Percentiles rank a stretch among this genome's conserved stretches.
phyloP scores from a whole-genome alignment of 352 stramenopile species.

The Pseudoperonospora humuli region DNA sequence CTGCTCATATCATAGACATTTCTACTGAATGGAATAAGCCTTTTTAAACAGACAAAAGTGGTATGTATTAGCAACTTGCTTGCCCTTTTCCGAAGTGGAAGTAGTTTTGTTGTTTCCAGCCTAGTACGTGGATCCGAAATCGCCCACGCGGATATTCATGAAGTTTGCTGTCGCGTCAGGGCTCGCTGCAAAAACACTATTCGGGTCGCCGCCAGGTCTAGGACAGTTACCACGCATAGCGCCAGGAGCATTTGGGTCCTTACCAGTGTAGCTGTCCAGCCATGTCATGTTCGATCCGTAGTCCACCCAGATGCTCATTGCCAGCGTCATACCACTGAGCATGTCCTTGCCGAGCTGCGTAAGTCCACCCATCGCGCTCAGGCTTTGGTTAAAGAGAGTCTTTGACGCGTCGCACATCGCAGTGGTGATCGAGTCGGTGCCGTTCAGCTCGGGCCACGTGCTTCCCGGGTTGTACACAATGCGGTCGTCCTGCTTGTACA shows the following conservation, averaged over 20 bases:
- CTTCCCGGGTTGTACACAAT: conserved; percentile 13
- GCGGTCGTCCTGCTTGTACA: conserved; percentile 13
- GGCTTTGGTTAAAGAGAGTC: conserved; percentile 30
- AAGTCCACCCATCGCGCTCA: conserved; percentile 29
- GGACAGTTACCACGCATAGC: conserved; percentile 37
- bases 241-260: conserved; percentile 24
- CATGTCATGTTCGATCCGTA: conserved; percentile 43
- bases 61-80: no score
- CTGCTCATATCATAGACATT: no score
- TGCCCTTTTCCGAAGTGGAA: no score
- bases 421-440: conserved; percentile 21
- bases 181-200: conserved; percentile 25
- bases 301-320: conserved; percentile 64
- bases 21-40: no score
- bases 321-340: conserved; percentile 44
- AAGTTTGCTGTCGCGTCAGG: conserved; percentile 45
- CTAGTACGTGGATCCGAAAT: conserved; percentile 39
- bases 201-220: conserved; percentile 25
- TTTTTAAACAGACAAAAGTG: no score
- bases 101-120: no score
- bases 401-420: conserved; percentile 15
- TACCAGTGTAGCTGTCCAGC: conserved; percentile 42
- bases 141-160: conserved; percentile 47
- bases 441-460: conserved; percentile 6
- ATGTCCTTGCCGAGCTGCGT: conserved; percentile 36